phyloP scores from a whole-genome alignment of 164 flowering plant species.

The Stephania japonica region DNA sequence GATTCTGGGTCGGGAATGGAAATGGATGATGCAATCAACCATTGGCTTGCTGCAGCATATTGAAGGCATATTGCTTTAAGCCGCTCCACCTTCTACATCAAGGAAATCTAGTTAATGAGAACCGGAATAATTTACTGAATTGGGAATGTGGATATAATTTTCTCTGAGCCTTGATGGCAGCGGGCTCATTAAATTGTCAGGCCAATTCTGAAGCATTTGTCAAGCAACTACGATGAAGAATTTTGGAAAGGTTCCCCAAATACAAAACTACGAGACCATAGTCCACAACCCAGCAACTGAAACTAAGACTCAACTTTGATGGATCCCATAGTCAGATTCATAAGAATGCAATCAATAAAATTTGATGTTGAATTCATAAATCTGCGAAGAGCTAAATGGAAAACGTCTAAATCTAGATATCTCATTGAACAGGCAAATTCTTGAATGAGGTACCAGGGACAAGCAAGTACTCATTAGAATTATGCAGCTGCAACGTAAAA shows the following conservation, averaged over 20 bases:
- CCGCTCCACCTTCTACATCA: conserved; percentile 83
- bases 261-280: background rate
- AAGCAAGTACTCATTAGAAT: no score
- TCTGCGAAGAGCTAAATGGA: background rate
- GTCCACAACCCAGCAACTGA: background rate
- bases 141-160: background rate
- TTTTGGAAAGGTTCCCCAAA: background rate
- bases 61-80: conserved; percentile 79
- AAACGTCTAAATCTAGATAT: background rate
- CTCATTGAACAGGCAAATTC: background rate
- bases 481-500: no score
- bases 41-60: conserved; percentile 81
- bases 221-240: background rate
- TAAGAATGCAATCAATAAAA: background rate
- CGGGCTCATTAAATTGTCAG: background rate
- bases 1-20: conserved; percentile 38
- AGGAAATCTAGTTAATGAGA: conserved; percentile 10
- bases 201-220: background rate
- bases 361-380: background rate
- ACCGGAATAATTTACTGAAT: background rate
- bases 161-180: background rate
- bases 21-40: conserved; percentile 75
- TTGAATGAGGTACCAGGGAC: no score
- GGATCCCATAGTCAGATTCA: background rate
- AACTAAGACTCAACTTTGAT: background rate